Evolutionary conservation across 257 asterid genomes (phyloP).

Genomic region (Petrea volubilis): DNA sequence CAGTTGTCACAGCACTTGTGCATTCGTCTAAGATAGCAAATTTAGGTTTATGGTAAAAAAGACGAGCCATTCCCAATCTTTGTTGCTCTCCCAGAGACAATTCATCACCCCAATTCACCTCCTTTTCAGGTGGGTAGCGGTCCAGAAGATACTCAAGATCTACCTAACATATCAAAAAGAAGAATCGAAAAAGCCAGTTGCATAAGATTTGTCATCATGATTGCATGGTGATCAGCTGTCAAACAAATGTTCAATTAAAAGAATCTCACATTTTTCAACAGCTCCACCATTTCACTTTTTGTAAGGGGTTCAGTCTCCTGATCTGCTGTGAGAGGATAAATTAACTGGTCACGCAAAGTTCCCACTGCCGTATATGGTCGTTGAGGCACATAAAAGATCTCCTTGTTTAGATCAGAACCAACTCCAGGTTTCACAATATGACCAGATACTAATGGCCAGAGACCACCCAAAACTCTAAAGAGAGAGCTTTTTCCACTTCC

Average conservation of each 20-base stretch:
- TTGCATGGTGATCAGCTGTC: conserved; percentile 3
- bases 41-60: conserved; percentile 95
- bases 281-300: conserved; percentile 82
- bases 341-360: conserved; percentile 96
- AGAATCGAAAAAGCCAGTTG: conserved; percentile 1
- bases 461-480: conserved; percentile 97
- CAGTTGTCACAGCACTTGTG: conserved; percentile 99
- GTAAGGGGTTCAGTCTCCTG: conserved; percentile 84
- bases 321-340: conserved; percentile 88
- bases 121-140: conserved; percentile 93
- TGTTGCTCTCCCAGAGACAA: conserved; percentile 97
- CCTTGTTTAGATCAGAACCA: conserved; percentile 98
- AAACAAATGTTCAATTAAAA: conserved; percentile 5
- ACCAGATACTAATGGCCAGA: conserved; percentile 97
- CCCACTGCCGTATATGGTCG: conserved; percentile 99
- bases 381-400: conserved; percentile 98
- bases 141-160: conserved; percentile 96
- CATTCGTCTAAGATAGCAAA: conserved; percentile 98
- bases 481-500: conserved; percentile 99
- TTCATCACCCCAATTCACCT: conserved; percentile 99
- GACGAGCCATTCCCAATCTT: conserved; percentile 99
- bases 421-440: conserved; percentile 95
- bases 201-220: not conserved
- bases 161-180: conserved; percentile 49
- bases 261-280: conserved; percentile 82